Evolutionary conservation across 441 rosid species (phyloP).

Genomic region (Erodium texanum): DNA sequence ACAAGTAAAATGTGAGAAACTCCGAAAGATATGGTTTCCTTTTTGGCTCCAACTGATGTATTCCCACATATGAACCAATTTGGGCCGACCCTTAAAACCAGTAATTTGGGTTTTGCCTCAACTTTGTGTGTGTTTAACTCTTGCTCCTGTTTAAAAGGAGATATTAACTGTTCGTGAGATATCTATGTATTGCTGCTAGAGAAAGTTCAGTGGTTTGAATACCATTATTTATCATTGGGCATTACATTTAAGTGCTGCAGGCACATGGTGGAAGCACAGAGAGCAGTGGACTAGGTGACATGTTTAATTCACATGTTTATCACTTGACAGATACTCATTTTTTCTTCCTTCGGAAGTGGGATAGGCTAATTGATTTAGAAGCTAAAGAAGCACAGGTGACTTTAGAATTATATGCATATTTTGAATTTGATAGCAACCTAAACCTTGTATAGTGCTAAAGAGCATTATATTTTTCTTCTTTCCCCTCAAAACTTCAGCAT

Average conservation of each 20-base stretch:
- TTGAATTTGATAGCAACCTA: slow-evolving; percentile 11
- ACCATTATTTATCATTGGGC: slow-evolving; percentile 4
- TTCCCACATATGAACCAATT: background rate
- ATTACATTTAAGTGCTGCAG: slow-evolving; percentile 39
- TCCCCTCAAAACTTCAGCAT: slow-evolving; percentile 39
- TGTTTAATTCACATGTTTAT: slow-evolving; percentile 57
- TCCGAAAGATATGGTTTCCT: background rate
- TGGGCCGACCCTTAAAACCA: background rate
- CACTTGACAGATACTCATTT: slow-evolving; percentile 63
- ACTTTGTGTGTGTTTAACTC: background rate
- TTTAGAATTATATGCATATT: slow-evolving; percentile 3
- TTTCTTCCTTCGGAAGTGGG: slow-evolving; percentile 71
- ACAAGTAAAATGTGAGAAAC: background rate
- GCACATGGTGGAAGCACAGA: slow-evolving; percentile 77
- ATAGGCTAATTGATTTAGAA: slow-evolving; percentile 78
- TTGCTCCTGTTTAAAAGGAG: background rate
- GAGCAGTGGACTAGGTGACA: slow-evolving; percentile 76
- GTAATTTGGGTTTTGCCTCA: background rate
- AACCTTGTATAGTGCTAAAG: slow-evolving; percentile 6
- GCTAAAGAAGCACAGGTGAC: slow-evolving; percentile 79
- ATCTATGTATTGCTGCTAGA: background rate
- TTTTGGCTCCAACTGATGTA: background rate
- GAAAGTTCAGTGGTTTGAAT: background rate
- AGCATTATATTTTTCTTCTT: slow-evolving; percentile 14
- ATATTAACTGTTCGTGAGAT: background rate